A percentile compares a stretch with the other conserved stretches of the same genome.
Evolutionary conservation across 2,329 filamentous ascomycete genomes (phyloP).

Genomic region (Alternaria gansuensis): DNA sequence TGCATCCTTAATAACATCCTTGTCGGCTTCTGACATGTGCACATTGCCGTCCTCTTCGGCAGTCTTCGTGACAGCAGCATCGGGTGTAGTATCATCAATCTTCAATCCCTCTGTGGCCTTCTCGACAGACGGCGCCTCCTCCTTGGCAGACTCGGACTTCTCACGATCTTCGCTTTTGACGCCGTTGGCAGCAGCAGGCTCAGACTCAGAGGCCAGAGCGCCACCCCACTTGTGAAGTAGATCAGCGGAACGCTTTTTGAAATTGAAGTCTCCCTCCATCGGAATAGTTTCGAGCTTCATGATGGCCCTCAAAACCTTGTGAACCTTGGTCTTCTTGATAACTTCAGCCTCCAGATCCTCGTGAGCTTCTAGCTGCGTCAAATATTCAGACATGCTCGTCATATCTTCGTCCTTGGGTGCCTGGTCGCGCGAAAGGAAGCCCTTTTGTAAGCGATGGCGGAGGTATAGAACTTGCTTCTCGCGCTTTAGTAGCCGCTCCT

Average conservation of each 20-base stretch:
- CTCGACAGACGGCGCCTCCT: conserved; percentile 44
- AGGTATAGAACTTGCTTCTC: conserved; percentile 84
- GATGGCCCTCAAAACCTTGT: conserved; percentile 96
- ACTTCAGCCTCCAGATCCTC: conserved; percentile 86
- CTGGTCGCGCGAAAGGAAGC: conserved; percentile 84
- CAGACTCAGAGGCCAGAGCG: conserved; percentile 62
- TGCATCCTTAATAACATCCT: conserved; percentile 28
- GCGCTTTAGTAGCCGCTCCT: conserved; percentile 65
- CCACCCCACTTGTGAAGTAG: conserved; percentile 91
- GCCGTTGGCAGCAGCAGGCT: conserved; percentile 44
- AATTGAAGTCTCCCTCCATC: conserved; percentile 85
- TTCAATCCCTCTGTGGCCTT: conserved; percentile 43
- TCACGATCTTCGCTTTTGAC: conserved; percentile 51
- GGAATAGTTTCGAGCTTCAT: conserved; percentile 82
- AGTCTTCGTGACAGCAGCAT: conserved; percentile 30
- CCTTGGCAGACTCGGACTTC: conserved; percentile 48
- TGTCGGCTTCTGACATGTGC: conserved; percentile 38
- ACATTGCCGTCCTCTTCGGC: conserved; percentile 40
- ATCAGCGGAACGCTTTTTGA: conserved; percentile 82
- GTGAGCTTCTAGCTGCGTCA: conserved; percentile 82
- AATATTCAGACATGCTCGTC: conserved; percentile 77
- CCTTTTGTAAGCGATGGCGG: conserved; percentile 93
- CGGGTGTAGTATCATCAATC: conserved; percentile 37
- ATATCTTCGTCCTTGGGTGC: conserved; percentile 88
- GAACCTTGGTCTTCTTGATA: conserved; percentile 92